Conservation (phyloP, 768 basidiomycete genomes). For the Tylopilus intermedius region DNA sequence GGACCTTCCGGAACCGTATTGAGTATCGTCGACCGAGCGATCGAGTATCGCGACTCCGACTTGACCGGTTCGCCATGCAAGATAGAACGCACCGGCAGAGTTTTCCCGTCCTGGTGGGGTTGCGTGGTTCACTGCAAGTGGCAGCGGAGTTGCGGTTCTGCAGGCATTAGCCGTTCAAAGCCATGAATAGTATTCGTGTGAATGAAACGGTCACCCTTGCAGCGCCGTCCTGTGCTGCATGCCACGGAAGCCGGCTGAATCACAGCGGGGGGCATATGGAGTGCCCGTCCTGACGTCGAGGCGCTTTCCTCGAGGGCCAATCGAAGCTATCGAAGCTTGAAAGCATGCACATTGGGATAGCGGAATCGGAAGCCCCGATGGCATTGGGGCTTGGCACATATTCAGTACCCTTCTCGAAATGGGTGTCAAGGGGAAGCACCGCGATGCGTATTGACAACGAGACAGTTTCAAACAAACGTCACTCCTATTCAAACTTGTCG, state of each 20-base stretch:
- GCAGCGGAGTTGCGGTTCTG: conserved; percentile 6
- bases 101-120: not conserved
- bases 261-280: conserved; percentile 10
- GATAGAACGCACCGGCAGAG: not conserved
- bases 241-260: conserved; percentile 11
- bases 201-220: not conserved
- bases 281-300: conserved; percentile 1
- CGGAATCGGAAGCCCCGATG: conserved; percentile 30
- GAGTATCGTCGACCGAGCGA: not conserved
- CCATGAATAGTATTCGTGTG: conserved; percentile 7
- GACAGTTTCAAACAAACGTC: conserved; percentile 8
- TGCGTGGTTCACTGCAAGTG: conserved; percentile 1
- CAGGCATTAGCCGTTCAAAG: not conserved
- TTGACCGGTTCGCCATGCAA: conserved; percentile 1
- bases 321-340: conserved; percentile 19
- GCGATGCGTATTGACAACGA: conserved; percentile 14
- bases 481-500: conserved; percentile 4
- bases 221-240: conserved; percentile 11
- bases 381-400: conserved; percentile 22
- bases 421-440: conserved; percentile 12
- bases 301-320: conserved; percentile 16
- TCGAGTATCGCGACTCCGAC: conserved; percentile 10
- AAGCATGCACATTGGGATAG: conserved; percentile 9
- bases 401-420: conserved; percentile 10
- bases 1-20: conserved; percentile 9